A percentile compares a stretch with the other conserved stretches of the same genome.
phyloP scores from a whole-genome alignment of 768 basidiomycete species.

The Naematelia encephala region DNA sequence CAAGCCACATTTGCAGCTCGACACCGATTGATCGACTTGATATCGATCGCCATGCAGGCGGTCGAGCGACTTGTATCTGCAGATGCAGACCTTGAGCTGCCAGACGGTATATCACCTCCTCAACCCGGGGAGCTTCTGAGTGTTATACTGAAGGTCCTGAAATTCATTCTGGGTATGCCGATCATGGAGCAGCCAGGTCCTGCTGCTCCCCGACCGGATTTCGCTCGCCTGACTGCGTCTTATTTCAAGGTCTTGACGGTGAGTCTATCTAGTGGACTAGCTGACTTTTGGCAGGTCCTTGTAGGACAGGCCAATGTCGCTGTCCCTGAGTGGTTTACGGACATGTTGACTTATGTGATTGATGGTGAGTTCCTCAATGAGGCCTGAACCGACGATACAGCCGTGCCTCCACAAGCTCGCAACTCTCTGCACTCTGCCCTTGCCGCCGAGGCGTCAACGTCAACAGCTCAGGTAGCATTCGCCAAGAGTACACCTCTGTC shows the following conservation, averaged over 20 bases:
- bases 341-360: slow-evolving; percentile 33
- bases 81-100: slow-evolving; percentile 2
- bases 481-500: slow-evolving; percentile 3
- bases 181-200: slow-evolving; percentile 8
- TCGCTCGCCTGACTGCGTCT: slow-evolving; percentile 21
- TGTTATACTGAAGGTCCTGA: slow-evolving; percentile 25
- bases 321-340: slow-evolving; percentile 1
- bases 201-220: slow-evolving; percentile 31
- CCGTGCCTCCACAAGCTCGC: slow-evolving; percentile 27
- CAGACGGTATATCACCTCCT: slow-evolving; percentile 10
- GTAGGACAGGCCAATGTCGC: slow-evolving; percentile 5
- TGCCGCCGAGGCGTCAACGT: slow-evolving; percentile 17
- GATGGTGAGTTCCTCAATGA: slow-evolving; percentile 24
- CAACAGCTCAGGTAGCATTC: slow-evolving; percentile 18
- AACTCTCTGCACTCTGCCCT: slow-evolving; percentile 27
- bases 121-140: slow-evolving; percentile 19
- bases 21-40: slow-evolving; percentile 28
- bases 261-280: slow-evolving; percentile 15
- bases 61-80: slow-evolving; percentile 22
- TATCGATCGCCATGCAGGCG: slow-evolving; percentile 25
- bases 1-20: slow-evolving; percentile 18
- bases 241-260: slow-evolving; percentile 27
- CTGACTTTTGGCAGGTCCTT: slow-evolving; percentile 9
- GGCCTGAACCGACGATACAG: slow-evolving; percentile 13
- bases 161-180: slow-evolving; percentile 25